Evolutionary conservation across 2,329 filamentous ascomycete genomes (phyloP).

Genomic region (Davidsoniella australis): DNA sequence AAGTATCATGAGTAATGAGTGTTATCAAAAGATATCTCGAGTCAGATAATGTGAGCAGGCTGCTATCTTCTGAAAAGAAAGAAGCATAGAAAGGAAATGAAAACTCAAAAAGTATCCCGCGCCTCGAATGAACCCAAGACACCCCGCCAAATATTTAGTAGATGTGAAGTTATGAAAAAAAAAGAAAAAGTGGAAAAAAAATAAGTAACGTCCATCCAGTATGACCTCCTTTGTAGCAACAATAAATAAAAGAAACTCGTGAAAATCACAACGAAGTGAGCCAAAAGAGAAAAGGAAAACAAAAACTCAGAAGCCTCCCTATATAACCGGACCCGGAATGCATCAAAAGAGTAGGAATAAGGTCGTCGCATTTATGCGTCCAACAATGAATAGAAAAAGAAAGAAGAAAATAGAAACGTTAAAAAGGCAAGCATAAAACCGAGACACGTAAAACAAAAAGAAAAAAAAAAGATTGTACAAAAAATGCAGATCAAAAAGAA

Average conservation of each 20-base stretch:
- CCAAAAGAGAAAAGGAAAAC: constrained; percentile 5
- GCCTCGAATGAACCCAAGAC: not conserved
- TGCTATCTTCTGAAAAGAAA: not conserved
- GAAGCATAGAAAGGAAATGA: constrained; percentile 3
- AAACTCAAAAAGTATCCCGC: not conserved
- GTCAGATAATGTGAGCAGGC: not conserved
- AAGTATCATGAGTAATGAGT: not conserved
- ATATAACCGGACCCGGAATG: constrained; percentile 11
- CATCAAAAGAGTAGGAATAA: constrained; percentile 2
- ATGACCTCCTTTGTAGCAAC: constrained; percentile 3
- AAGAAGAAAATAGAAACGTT: not conserved
- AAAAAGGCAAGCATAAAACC: constrained; percentile 4
- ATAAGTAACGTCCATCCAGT: constrained; percentile 1
- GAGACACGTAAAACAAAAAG: constrained; percentile 3
- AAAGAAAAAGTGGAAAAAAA: not conserved
- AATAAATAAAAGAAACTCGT: constrained; percentile 6
- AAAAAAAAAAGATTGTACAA: constrained; percentile 3
- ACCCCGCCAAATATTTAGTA: constrained; percentile 1
- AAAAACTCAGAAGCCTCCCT: constrained; percentile 9
- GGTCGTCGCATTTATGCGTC: not conserved
- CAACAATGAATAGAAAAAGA: constrained; percentile 5
- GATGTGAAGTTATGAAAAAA: not conserved
- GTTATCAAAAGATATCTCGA: not conserved
- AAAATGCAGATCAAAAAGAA: constrained; percentile 3
- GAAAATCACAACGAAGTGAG: not conserved